Percentiles rank a stretch among this genome's conserved stretches.
Evolutionary conservation across 768 basidiomycete species (phyloP).

Genomic region (Boletales sp.): DNA sequence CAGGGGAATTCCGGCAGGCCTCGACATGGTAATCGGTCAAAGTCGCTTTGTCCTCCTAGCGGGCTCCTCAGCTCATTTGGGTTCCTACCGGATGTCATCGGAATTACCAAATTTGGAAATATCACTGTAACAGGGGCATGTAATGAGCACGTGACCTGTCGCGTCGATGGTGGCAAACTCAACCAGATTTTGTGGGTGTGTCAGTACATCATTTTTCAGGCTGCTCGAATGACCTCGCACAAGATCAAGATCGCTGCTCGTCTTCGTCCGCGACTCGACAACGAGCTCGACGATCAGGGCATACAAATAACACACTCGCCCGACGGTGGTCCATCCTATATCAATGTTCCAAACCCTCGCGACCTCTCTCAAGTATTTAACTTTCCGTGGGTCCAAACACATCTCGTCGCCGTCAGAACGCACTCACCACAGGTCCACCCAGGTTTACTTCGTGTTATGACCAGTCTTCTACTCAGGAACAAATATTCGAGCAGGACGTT

Average conservation of each 20-base stretch:
- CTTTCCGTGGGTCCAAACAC: conserved; percentile 55
- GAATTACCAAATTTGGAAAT: conserved; percentile 4
- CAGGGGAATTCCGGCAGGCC: conserved; percentile 54
- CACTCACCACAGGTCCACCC: conserved; percentile 3
- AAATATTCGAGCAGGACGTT: conserved; percentile 76
- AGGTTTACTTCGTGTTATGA: conserved; percentile 80
- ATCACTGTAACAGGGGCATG: too few species aligned
- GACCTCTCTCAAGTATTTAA: conserved; percentile 69
- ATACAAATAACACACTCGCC: conserved; percentile 49
- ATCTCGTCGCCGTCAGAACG: neutral
- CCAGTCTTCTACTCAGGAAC: conserved; percentile 63
- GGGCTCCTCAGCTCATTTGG: neutral
- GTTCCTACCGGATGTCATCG: conserved; percentile 7
- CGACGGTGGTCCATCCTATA: conserved; percentile 39
- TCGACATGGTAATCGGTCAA: conserved; percentile 15
- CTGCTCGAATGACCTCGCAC: conserved; percentile 26
- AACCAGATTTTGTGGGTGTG: neutral
- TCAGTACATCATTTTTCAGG: too few species aligned
- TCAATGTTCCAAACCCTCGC: conserved; percentile 69
- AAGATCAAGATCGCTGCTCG: conserved; percentile 73
- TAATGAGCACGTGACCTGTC: conserved; percentile 23
- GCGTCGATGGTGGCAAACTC: conserved; percentile 26
- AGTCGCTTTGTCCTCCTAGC: neutral
- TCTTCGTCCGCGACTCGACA: conserved; percentile 59
- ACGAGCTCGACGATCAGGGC: conserved; percentile 60